These are phyloP conservation scores for Cardamine occulta DNA, from an alignment of 345 rosid genomes.

Conservation along the genomic window DNA sequence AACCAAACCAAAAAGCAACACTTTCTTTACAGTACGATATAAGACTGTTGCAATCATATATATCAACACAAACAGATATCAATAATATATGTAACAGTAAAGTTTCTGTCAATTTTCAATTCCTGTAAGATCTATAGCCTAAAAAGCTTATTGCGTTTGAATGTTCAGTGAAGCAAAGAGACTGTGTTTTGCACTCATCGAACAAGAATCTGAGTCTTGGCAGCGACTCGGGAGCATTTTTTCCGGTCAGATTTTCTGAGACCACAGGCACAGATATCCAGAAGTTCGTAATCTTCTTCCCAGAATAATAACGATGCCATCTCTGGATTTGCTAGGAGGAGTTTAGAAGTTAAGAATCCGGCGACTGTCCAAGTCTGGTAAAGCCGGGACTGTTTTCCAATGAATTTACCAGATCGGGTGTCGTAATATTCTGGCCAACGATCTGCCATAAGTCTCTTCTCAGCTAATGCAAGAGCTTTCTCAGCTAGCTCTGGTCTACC, in stretches of 20 bases:
- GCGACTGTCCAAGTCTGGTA: conserved; percentile 96
- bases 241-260: conserved; percentile 77
- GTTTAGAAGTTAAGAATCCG: conserved; percentile 81
- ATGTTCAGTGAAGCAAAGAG: conserved; percentile 9
- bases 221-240: conserved; percentile 91
- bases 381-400: conserved; percentile 87
- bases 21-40: not conserved
- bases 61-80: conserved; percentile 12
- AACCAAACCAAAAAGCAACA: not conserved
- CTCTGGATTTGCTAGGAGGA: conserved; percentile 79
- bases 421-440: conserved; percentile 96
- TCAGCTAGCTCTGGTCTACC: conserved; percentile 71
- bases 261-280: conserved; percentile 86
- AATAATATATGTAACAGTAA: conserved; percentile 23
- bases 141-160: not conserved
- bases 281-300: conserved; percentile 96
- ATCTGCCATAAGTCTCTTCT: conserved; percentile 73
- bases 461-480: conserved; percentile 79
- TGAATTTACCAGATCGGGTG: conserved; percentile 81
- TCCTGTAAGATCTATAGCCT: conserved; percentile 27
- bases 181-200: conserved; percentile 38
- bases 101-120: conserved; percentile 26
- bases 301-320: conserved; percentile 77
- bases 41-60: conserved; percentile 18
- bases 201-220: conserved; percentile 86